Conservation (phyloP, 495 filamentous ascomycete genomes). For the Staphylotrichum tortipilum region DNA sequence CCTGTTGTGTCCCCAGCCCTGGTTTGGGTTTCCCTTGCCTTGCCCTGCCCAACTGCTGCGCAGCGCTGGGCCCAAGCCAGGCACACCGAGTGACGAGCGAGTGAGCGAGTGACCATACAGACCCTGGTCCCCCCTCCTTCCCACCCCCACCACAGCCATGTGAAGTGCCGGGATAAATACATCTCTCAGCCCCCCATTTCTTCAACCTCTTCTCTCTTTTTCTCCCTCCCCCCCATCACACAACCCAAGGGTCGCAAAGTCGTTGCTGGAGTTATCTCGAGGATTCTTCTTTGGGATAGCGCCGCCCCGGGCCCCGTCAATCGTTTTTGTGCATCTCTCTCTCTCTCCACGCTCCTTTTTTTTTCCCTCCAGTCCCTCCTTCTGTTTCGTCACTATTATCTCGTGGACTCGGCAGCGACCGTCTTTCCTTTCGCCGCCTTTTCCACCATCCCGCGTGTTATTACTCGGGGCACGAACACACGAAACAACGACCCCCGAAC, state of each 20-base stretch:
- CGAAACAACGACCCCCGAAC: constrained; percentile 17
- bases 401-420: constrained; percentile 11
- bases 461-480: no score
- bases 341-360: constrained; percentile 18
- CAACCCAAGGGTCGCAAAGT: constrained; percentile 48
- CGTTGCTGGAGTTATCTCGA: constrained; percentile 36
- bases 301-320: constrained; percentile 43
- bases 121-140: no score
- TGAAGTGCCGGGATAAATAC: constrained; percentile 33
- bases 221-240: constrained; percentile 35
- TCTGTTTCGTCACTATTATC: constrained; percentile 40
- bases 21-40: constrained; percentile 9
- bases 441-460: constrained; percentile 24
- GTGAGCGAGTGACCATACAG: no score
- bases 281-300: constrained; percentile 34
- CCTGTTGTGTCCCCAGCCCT: constrained; percentile 13
- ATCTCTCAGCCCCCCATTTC: constrained; percentile 20
- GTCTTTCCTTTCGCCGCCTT: constrained; percentile 22
- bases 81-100: no score
- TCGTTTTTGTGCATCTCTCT: constrained; percentile 42
- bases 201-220: constrained; percentile 21
- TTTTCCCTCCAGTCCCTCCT: constrained; percentile 19
- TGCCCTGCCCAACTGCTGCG: constrained; percentile 10
- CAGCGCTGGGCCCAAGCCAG: no score
- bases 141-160: background rate